Conservation (phyloP, 192 early-diverging fungal genomes). For the Coemansia sp. region DNA sequence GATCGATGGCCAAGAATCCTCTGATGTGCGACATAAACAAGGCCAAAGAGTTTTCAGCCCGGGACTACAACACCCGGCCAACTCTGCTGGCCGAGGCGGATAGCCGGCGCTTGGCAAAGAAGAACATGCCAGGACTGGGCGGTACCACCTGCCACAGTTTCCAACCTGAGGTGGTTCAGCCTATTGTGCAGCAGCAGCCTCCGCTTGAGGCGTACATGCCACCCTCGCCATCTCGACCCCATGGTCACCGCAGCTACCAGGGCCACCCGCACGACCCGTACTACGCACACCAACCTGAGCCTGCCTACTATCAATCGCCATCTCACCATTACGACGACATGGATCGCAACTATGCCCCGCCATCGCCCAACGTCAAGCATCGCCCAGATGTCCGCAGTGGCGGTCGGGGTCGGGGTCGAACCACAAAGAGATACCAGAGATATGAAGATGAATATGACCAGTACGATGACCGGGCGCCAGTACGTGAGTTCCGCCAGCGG, state of each 20-base stretch:
- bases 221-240: conserved; percentile 2
- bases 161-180: conserved; percentile 25
- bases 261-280: conserved; percentile 7
- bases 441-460: conserved; percentile 25
- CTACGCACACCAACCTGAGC: conserved; percentile 7
- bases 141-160: conserved; percentile 47
- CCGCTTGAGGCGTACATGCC: conserved; percentile 6
- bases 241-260: conserved; percentile 11
- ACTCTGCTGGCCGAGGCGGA: conserved; percentile 50
- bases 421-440: conserved; percentile 9
- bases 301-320: conserved; percentile 1
- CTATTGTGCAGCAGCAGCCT: conserved; percentile 7
- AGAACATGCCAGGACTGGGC: conserved; percentile 47
- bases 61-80: conserved; percentile 42
- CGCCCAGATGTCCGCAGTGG: neutral
- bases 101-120: conserved; percentile 43
- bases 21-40: conserved; percentile 55
- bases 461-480: conserved; percentile 10
- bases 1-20: conserved; percentile 40
- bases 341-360: conserved; percentile 14
- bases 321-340: conserved; percentile 21
- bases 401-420: conserved; percentile 6
- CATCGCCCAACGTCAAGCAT: conserved; percentile 21
- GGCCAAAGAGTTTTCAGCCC: conserved; percentile 45
- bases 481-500: conserved; percentile 30